Evolutionary conservation across 306 rosid genomes (phyloP), one percentile per base, ranked within the genome.

Genomic region (Prunus mume): DNA sequence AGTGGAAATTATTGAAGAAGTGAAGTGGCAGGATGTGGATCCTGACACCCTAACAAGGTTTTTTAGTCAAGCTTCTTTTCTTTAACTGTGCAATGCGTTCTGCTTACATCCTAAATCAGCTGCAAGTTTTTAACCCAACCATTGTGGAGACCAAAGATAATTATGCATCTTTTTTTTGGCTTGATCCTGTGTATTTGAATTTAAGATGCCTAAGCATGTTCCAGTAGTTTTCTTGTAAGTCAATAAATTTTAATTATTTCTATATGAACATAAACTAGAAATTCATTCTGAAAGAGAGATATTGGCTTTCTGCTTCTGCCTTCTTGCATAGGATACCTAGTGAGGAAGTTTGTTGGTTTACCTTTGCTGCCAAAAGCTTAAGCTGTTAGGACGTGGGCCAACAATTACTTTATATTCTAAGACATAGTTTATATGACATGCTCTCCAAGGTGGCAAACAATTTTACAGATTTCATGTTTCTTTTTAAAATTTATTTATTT

Each of bases 31-130:
- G 79, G 93, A 84, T 74, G 54, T 88, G 67, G 97, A 92, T 89
- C 98, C 97, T 17, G 99, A 95, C 85, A 63, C 24, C 41, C 66
- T 95, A 76, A 95, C 99, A 56, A 95, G 99, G 99, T 95, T 66
- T 82, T 69, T 71, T 76, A 60, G 66, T 75, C 51, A 10, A 22
- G 18, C 28, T 61, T 73, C 5, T 20, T 71, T 71, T 20, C 22
- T 7, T 41, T 57, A 41, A 66, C 56, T 3, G 6, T 57, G 9
- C 28, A 45, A 20, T 25, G 20, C 60, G 46, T 58, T 45, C 17
- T 61, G 6, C 50, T 65, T 47, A 38, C 62, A 56, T 20, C 28
- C 27, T 65, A 65, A n/a, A 63, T 34, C 27, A 19, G 69, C 69
- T 34, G 11, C 14, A 18, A 3, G 62, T n/a, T 56, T 56, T 56